These are phyloP conservation scores for Hippophae gyantsensis DNA, from an alignment of 306 rosid species.

Conservation along the genomic window DNA sequence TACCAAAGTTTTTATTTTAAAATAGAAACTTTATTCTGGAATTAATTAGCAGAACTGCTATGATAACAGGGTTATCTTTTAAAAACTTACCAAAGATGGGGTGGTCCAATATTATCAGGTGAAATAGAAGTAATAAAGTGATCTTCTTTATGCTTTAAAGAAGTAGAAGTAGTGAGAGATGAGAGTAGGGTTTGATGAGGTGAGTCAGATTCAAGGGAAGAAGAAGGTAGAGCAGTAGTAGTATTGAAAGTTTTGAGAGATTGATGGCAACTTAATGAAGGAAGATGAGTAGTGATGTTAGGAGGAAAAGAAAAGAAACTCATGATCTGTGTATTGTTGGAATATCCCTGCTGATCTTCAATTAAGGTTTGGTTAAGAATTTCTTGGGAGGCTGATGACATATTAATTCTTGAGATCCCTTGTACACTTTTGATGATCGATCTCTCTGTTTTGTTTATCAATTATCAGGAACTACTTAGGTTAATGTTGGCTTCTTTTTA, in stretches of 20 bases:
- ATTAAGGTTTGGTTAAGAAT: conserved; percentile 41
- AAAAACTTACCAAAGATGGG: conserved; percentile 58
- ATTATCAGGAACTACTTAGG: too few species aligned
- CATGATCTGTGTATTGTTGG: conserved; percentile 25
- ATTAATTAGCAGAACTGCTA: too few species aligned
- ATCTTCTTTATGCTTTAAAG: conserved; percentile 31
- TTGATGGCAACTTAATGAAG: conserved; percentile 40
- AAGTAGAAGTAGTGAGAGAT: conserved; percentile 17
- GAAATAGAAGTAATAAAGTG: conserved; percentile 14
- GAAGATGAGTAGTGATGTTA: not conserved
- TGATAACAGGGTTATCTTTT: too few species aligned
- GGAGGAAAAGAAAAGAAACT: conserved; percentile 60
- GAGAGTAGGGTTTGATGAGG: conserved; percentile 48
- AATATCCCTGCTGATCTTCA: conserved; percentile 45
- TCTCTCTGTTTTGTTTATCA: not conserved
- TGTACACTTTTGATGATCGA: not conserved
- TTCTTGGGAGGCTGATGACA: conserved; percentile 42
- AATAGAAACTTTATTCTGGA: too few species aligned
- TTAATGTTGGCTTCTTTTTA: too few species aligned
- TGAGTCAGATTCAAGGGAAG: conserved; percentile 41
- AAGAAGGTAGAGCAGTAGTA: conserved; percentile 3
- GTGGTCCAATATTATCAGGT: conserved; percentile 28
- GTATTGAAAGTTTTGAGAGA: conserved; percentile 41
- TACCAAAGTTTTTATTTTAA: too few species aligned
- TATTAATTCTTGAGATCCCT: conserved; percentile 2